These are phyloP conservation scores for Capsicum rhomboideum DNA, from an alignment of 257 asterid species.

Conservation along the genomic window DNA sequence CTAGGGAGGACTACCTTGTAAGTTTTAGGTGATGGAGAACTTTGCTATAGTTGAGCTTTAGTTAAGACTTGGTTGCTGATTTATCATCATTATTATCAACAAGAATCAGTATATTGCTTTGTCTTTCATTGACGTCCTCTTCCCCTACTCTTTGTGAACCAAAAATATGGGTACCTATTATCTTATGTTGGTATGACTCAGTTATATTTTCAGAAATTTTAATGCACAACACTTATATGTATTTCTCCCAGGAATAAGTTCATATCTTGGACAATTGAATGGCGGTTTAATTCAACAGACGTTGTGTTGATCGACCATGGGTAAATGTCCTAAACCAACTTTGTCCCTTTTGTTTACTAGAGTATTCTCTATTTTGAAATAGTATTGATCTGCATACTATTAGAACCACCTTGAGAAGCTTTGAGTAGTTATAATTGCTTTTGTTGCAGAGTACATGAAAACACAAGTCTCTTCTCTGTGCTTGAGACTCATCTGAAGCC, in stretches of 20 bases:
- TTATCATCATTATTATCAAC: neutral
- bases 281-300: conserved; percentile 76
- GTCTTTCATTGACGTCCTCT: neutral
- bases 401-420: neutral
- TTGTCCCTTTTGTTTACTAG: neutral
- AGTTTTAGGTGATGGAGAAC: neutral
- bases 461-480: conserved; percentile 39
- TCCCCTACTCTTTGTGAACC: neutral
- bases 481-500: conserved; percentile 64
- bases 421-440: neutral
- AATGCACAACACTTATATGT: neutral
- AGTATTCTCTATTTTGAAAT: neutral
- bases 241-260: conserved; percentile 48
- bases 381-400: neutral
- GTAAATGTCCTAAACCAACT: conserved; percentile 29
- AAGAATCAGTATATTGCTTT: neutral
- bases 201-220: neutral
- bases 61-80: neutral
- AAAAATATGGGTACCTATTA: neutral
- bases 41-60: neutral
- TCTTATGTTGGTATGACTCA: neutral
- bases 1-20: neutral
- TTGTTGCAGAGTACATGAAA: conserved; percentile 56
- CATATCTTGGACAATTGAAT: conserved; percentile 89
- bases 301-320: conserved; percentile 65